A percentile compares a stretch with the other conserved stretches of the same genome.
Evolutionary conservation across 352 stramenopile genomes (phyloP).

Genomic region (Pythium aphanidermatum): DNA sequence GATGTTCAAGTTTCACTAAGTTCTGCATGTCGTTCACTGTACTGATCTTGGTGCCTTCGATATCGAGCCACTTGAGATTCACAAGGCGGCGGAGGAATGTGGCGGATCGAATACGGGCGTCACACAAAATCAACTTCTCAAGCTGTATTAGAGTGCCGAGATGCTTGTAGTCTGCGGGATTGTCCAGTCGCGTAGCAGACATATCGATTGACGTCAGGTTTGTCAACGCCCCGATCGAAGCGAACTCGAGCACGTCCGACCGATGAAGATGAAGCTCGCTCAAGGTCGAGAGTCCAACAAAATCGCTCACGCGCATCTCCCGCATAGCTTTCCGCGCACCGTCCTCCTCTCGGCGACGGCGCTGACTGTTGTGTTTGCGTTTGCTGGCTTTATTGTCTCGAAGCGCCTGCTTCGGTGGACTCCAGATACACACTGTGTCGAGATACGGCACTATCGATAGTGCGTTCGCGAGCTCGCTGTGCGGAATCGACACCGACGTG

Average conservation of each 20-base stretch:
- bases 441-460: slow-evolving; percentile 14
- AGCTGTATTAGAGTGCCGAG: slow-evolving; percentile 34
- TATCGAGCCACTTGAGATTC: slow-evolving; percentile 18
- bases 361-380: slow-evolving; percentile 4
- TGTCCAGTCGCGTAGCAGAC: slow-evolving; percentile 31
- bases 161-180: slow-evolving; percentile 42
- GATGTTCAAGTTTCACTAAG: slow-evolving; percentile 7
- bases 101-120: slow-evolving; percentile 9
- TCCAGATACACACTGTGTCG: slow-evolving; percentile 22
- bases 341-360: slow-evolving; percentile 11
- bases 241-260: slow-evolving; percentile 13
- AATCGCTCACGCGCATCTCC: slow-evolving; percentile 14
- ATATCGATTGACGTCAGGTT: slow-evolving; percentile 18
- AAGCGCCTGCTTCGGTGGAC: slow-evolving; percentile 14
- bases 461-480: slow-evolving; percentile 14
- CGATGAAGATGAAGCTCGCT: slow-evolving; percentile 19
- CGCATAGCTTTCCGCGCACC: slow-evolving; percentile 3
- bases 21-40: slow-evolving; percentile 9
- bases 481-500: slow-evolving; percentile 16
- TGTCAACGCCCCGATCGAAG: slow-evolving; percentile 8
- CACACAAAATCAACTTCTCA: slow-evolving; percentile 41
- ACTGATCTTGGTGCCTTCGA: slow-evolving; percentile 22
- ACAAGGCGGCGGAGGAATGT: slow-evolving; percentile 5
- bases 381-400: slow-evolving; percentile 10
- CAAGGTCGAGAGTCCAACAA: slow-evolving; percentile 12